A percentile compares a stretch with the other conserved stretches of the same genome.
These are phyloP conservation scores for Stylosanthes scabra DNA, from an alignment of 331 rosid species.

Conservation along the genomic window DNA sequence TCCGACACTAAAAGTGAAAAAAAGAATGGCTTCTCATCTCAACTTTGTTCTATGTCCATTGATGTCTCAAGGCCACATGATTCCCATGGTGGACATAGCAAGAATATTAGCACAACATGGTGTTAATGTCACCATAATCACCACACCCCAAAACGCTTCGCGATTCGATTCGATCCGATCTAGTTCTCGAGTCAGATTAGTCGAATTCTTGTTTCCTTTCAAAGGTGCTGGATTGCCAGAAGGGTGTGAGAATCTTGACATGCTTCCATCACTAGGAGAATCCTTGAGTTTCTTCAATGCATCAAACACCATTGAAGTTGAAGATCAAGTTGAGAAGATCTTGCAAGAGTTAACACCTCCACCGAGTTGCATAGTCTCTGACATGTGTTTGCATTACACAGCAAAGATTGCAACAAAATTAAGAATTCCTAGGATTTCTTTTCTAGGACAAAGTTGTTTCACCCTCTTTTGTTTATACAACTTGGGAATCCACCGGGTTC, in stretches of 20 bases:
- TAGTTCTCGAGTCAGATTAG: constrained; percentile 40
- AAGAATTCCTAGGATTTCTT: constrained; percentile 50
- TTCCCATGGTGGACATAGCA: constrained; percentile 65
- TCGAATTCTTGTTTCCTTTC: constrained; percentile 47
- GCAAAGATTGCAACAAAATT: constrained; percentile 40
- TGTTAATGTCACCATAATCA: constrained; percentile 49
- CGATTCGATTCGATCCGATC: constrained; percentile 38
- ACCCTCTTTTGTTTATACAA: constrained; percentile 38
- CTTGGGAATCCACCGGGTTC: constrained; percentile 4
- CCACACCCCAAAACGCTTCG: constrained; percentile 58
- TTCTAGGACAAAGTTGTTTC: constrained; percentile 51
- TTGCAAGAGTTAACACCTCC: constrained; percentile 43
- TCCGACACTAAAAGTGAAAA: constrained; percentile 7
- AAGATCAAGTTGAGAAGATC: constrained; percentile 40
- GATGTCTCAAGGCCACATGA: constrained; percentile 71
- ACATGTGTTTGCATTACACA: constrained; percentile 58
- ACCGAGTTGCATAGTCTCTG: constrained; percentile 68
- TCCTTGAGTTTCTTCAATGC: constrained; percentile 39
- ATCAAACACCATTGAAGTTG: constrained; percentile 19
- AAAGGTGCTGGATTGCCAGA: constrained; percentile 55
- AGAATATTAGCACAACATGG: constrained; percentile 49
- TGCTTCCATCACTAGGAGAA: constrained; percentile 38
- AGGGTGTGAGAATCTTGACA: constrained; percentile 68
- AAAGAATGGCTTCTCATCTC: background rate
- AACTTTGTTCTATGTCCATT: constrained; percentile 59